Evolutionary conservation across 176 grass and related monocot species (phyloP).

Genomic region (Avena eriantha): DNA sequence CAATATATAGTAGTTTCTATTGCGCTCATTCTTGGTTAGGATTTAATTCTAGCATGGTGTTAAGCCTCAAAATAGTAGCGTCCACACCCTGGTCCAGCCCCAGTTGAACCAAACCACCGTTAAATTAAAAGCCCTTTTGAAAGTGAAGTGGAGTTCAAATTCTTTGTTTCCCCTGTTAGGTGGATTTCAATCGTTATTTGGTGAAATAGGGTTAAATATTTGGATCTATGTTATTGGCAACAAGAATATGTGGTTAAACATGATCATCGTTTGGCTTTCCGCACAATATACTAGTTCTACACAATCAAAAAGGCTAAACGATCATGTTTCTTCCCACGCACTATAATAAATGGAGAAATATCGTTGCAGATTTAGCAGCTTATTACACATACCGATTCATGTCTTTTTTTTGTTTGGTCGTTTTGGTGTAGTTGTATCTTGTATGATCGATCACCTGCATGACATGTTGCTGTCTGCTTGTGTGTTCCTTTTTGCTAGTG

Average conservation of each 20-base stretch:
- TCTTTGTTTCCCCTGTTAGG: background rate
- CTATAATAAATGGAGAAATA: background rate
- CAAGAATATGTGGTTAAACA: background rate
- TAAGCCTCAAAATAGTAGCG: background rate
- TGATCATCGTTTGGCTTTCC: background rate
- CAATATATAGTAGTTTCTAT: background rate
- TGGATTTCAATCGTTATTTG: background rate
- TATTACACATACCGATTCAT: background rate
- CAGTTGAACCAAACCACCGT: background rate
- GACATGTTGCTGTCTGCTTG: background rate
- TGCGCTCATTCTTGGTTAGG: background rate
- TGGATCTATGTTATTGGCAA: background rate
- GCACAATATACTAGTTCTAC: background rate
- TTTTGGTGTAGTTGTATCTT: background rate
- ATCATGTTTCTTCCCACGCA: background rate
- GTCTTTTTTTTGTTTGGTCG: background rate
- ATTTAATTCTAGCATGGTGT: background rate
- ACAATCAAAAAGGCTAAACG: background rate
- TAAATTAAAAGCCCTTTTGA: background rate
- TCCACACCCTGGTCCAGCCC: background rate
- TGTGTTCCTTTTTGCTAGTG: background rate
- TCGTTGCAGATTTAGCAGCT: background rate
- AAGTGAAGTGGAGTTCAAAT: background rate
- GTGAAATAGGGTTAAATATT: background rate
- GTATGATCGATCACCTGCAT: background rate